Base-by-base conservation (phyloP, 352 stramenopile genomes). In the Pythium guiyangense region DNA sequence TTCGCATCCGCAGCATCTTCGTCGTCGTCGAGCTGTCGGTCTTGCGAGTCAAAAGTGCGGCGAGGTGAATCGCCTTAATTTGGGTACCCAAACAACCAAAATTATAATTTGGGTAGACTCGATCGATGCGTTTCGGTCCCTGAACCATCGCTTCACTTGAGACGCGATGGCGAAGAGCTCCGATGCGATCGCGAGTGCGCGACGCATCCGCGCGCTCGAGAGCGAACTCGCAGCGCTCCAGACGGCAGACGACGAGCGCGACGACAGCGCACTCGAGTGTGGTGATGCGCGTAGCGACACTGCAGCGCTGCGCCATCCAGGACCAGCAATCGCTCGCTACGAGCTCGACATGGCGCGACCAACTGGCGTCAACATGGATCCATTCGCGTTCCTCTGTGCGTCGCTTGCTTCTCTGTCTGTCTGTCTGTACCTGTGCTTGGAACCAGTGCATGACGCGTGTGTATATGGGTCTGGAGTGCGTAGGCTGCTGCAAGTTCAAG, bases 401-500 rank as follows among this genome's bases (percentile, higher is more conserved):
- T 66, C 9, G 44, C 14, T 17, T 34, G 40, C 11, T 43, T 18
- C 14, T 44, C 27, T 15, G 6, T 25, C 15, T 25, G 15, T 22
- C 17, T 25, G 6, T 20, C 18, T 15, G 8, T 25, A 25, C 37
- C 5, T 15, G 17, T 3, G 42, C 29, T 34, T 34, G 29, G 29
- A 9, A 8, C 29, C 8, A 34, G 29, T 34, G 29, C 29, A 34
- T 34, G 29, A 34, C 29, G 8, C 29, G 29, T 34, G 29, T 6
- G 29, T 44, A 22, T 35, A 14, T 54, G 22, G 2, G 15, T n/a
- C 5, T 1, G 6, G 18, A 3, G 57, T 34, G 29, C 29, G 18
- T 18, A 72, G 61, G 65, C n/a, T 77, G 67, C 42, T 81, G 77
- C 62, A 76, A 80, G 37, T 75, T 86, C 39, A 73, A 71, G 52